Evolutionary conservation across 2,329 filamentous ascomycete genomes (phyloP).

Genomic region (Hirsutella minnesotensis): DNA sequence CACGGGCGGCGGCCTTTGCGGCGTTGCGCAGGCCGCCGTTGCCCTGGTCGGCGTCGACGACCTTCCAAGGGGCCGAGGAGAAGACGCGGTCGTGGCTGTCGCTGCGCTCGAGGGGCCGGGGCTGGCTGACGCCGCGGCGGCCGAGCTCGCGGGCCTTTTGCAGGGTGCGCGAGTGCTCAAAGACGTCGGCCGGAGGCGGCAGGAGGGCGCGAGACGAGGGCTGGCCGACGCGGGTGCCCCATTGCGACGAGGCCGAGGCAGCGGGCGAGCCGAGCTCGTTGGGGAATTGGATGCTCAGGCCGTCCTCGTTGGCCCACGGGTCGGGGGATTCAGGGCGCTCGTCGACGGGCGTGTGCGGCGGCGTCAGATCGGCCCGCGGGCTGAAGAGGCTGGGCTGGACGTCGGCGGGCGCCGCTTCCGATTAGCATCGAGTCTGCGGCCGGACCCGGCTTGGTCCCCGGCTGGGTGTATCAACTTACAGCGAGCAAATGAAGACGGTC

Average conservation of each 20-base stretch:
- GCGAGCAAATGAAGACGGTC: conserved; percentile 29
- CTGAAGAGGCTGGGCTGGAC: conserved; percentile 42
- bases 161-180: conserved; percentile 50
- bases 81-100: conserved; percentile 60
- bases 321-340: conserved; percentile 29
- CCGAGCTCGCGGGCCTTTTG: conserved; percentile 47
- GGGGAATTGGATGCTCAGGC: conserved; percentile 43
- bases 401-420: conserved; percentile 15
- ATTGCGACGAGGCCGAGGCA: conserved; percentile 64
- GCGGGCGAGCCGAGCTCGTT: conserved; percentile 48
- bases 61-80: conserved; percentile 67
- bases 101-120: conserved; percentile 37
- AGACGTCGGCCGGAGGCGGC: conserved; percentile 62
- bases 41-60: conserved; percentile 78
- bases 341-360: conserved; percentile 41
- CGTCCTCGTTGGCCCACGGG: conserved; percentile 47
- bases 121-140: conserved; percentile 46
- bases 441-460: no score
- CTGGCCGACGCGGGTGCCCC: conserved; percentile 67
- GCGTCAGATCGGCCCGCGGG: conserved; percentile 36
- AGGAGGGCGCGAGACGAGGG: conserved; percentile 64
- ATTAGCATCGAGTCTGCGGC: no score
- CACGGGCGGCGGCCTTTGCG: conserved; percentile 62
- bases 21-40: conserved; percentile 90
- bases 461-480: conserved; percentile 19